Evolutionary conservation across 176 grass and related monocot genomes (phyloP), one percentile per base, ranked within the genome.

Genomic region (Carex kokanica): DNA sequence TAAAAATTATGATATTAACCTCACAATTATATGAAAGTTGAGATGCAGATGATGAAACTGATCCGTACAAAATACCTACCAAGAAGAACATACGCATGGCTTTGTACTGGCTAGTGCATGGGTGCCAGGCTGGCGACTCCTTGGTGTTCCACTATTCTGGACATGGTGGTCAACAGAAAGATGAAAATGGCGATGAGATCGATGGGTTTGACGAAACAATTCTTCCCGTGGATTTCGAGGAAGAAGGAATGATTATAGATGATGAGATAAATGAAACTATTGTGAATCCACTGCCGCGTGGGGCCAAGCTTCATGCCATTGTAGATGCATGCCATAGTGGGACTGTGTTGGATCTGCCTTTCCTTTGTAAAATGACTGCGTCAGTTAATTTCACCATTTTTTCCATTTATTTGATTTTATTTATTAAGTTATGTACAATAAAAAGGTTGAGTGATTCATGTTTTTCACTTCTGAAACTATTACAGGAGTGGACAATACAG

Each of bases 61-160:
- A 99, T 83, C 96, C 88, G 43, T 86, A 78, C 78, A 99, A 89
- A 87, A 84, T 88, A 74, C 96, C 96, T 18, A 99, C 96, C 45
- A 95, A 93, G 64, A 81, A 89, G 54, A 99, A 99, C 87, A 90
- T 99, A 78, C 89, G 86, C 78, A 99, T 91, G 91, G 96, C 96
- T 47, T 84, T 99, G 81, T 86, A 86, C 87, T 99, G 96, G 96
- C 96, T 99, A 79, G 78, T 99, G 45, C 88, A 95, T 83, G 93
- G 85, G 78, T 95, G 96, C 60, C 96, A 93, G 51, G 86, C 93
- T 83, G 96, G 96, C 81, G 96, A 99, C 77, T 99, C 96, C 1
- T 81, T 99, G 89, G 93, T 99, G 43, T 99, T 99, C 31, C 96
- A 99, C 84, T 99, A 90, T 88, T 99, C 96, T 74, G 96, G 96